Conservation (phyloP, 1,284 basidiomycete genomes). For the Papiliotrema laurentii region DNA sequence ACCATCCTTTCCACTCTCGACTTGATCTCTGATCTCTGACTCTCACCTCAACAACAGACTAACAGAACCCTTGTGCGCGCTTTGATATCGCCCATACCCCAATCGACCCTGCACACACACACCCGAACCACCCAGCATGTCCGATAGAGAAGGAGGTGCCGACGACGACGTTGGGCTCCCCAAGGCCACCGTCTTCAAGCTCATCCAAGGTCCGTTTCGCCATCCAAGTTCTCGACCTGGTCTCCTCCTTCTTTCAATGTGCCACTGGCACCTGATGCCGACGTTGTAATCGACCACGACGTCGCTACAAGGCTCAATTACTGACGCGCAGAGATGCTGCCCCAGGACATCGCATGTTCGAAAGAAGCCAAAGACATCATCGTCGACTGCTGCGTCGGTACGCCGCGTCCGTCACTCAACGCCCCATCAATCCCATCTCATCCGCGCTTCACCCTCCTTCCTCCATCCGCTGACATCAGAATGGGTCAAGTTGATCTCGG, state of each 20-base stretch:
- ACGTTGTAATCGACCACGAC: too few relatives aligned
- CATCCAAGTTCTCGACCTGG: neutral
- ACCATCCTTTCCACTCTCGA: neutral
- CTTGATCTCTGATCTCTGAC: neutral
- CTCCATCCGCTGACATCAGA: constrained; percentile 55
- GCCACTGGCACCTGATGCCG: too few relatives aligned
- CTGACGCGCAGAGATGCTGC: constrained; percentile 69
- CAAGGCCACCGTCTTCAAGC: constrained; percentile 95
- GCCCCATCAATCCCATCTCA: neutral
- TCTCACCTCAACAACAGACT: neutral
- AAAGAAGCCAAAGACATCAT: constrained; percentile 96
- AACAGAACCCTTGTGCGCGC: neutral
- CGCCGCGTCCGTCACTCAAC: constrained; percentile 24
- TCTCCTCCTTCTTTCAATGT: too few relatives aligned
- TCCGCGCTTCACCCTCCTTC: neutral
- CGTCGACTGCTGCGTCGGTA: constrained; percentile 97
- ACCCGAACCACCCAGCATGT: constrained; percentile 21
- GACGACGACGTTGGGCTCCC: constrained; percentile 94
- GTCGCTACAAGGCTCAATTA: too few relatives aligned
- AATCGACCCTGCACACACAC: neutral
- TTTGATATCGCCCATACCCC: neutral
- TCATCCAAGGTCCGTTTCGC: constrained; percentile 69
- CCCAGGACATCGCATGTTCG: constrained; percentile 81
- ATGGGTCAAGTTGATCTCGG: constrained; percentile 96
- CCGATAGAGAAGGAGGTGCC: constrained; percentile 44